Conservation (phyloP, 805 yeast genomes). For the Candida nonsorbophila region DNA sequence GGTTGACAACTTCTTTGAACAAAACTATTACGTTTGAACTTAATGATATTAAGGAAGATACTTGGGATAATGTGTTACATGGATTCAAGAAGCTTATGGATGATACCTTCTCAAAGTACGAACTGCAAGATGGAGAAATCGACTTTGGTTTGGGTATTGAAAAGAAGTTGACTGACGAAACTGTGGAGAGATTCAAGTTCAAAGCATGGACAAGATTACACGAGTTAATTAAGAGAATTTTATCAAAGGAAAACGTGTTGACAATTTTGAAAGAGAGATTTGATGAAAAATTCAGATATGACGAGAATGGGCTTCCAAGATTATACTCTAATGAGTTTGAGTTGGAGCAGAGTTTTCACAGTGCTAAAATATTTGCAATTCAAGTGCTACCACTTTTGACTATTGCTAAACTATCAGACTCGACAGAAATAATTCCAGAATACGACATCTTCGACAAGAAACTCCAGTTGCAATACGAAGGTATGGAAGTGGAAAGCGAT, state of each 20-base stretch:
- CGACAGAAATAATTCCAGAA: constrained; percentile 57
- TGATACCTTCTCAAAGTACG: constrained; percentile 7
- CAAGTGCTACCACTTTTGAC: constrained; percentile 55
- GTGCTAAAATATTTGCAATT: constrained; percentile 56
- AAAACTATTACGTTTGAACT: constrained; percentile 47
- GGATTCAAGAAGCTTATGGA: constrained; percentile 28
- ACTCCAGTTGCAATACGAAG: constrained; percentile 16
- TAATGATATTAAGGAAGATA: constrained; percentile 41
- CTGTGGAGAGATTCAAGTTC: constrained; percentile 41
- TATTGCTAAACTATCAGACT: constrained; percentile 47
- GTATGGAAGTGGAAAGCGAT: constrained; percentile 19
- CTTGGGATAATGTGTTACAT: constrained; percentile 57
- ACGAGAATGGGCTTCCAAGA: constrained; percentile 73
- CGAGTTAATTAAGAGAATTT: constrained; percentile 51
- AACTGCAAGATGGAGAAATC: constrained; percentile 18
- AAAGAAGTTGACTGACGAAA: constrained; percentile 33
- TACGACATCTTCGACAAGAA: constrained; percentile 34
- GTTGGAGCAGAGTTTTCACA: constrained; percentile 58
- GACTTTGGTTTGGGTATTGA: constrained; percentile 68
- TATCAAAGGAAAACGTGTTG: constrained; percentile 62
- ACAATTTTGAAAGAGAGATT: constrained; percentile 70
- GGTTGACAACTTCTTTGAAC: constrained; percentile 41
- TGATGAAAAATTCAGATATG: constrained; percentile 80
- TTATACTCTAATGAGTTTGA: constrained; percentile 74
- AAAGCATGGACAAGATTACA: constrained; percentile 65